Conservation (phyloP, 768 basidiomycete genomes). For the Mycena belliarum region DNA sequence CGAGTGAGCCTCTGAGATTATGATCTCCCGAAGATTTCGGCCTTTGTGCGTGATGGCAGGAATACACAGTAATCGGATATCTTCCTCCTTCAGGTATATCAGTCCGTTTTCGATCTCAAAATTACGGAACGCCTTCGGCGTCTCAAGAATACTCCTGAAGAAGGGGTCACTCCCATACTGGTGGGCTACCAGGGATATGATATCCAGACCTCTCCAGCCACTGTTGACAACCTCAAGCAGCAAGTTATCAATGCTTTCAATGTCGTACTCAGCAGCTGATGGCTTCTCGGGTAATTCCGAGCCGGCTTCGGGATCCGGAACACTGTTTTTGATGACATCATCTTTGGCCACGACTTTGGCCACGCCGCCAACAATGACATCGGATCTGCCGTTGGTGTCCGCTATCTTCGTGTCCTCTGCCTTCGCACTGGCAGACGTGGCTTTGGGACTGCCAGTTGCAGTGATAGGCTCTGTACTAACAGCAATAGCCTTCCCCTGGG, state of each 20-base stretch:
- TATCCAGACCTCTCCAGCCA: not conserved
- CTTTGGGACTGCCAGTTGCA: not conserved
- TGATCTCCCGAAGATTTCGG: not conserved
- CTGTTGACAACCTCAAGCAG: not conserved
- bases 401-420: not conserved
- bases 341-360: too few relatives aligned
- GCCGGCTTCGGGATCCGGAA: too few relatives aligned
- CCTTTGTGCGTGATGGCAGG: not conserved
- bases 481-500: not conserved
- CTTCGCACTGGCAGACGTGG: not conserved
- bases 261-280: too few relatives aligned
- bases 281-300: too few relatives aligned
- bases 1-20: not conserved
- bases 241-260: too few relatives aligned
- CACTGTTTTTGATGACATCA: too few relatives aligned
- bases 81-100: not conserved
- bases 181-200: not conserved
- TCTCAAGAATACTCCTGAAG: not conserved
- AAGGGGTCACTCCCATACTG: not conserved
- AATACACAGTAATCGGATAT: not conserved
- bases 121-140: not conserved
- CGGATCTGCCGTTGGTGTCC: not conserved
- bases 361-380: too few relatives aligned
- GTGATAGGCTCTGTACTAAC: not conserved
- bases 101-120: not conserved